phyloP scores from a whole-genome alignment of 495 filamentous ascomycete genomes.

The Clavariopsis aquatica region DNA sequence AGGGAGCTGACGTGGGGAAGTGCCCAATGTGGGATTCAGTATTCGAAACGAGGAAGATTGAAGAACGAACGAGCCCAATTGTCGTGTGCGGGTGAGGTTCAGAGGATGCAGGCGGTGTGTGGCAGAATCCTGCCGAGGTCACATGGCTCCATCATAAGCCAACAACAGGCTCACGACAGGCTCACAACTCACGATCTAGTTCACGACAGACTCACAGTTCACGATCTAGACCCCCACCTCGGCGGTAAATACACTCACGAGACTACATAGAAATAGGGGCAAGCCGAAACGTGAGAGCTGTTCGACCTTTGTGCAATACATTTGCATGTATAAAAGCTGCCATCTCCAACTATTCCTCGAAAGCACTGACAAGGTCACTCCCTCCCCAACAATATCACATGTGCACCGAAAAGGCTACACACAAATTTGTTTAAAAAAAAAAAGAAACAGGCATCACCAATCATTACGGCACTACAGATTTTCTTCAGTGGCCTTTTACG shows the following conservation, averaged over 20 bases:
- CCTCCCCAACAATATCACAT: too few relatives aligned
- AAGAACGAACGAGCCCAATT: constrained; percentile 21
- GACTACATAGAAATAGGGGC: background rate
- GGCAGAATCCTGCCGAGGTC: constrained; percentile 20
- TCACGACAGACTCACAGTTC: background rate
- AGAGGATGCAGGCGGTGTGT: constrained; percentile 23
- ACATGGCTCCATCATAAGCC: background rate
- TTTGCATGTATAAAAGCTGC: too few relatives aligned
- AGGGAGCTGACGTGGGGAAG: background rate
- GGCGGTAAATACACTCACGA: background rate
- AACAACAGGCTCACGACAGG: too few relatives aligned
- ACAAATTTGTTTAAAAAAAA: too few relatives aligned
- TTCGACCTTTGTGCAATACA: background rate
- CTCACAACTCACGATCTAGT: constrained; percentile 4
- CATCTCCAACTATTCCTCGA: too few relatives aligned
- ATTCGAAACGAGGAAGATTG: background rate
- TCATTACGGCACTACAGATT: background rate
- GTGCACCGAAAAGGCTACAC: too few relatives aligned
- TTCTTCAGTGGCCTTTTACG: too few relatives aligned
- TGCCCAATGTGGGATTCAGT: background rate
- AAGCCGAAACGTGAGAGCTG: background rate
- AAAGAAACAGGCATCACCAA: background rate
- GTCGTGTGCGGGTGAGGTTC: constrained; percentile 8
- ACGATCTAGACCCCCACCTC: constrained; percentile 1
- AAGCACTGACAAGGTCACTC: background rate